These are phyloP conservation scores for Chytridium lagenaria DNA, from an alignment of 371 early-diverging fungal genomes.

Conservation along the genomic window DNA sequence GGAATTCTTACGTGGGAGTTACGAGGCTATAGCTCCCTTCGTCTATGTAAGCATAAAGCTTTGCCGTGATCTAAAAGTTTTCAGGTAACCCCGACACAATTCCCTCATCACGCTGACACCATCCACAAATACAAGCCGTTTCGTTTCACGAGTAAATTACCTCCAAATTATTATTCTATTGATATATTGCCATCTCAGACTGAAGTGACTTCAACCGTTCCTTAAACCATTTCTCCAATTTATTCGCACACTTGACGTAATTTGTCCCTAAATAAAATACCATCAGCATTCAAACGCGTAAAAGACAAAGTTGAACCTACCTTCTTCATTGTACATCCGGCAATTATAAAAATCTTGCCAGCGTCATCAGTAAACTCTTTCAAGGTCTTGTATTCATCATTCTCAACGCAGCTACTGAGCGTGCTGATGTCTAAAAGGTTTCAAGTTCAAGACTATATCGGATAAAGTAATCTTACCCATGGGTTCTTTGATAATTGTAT, in stretches of 20 bases:
- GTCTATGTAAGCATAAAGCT: too few relatives aligned
- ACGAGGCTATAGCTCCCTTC: too few relatives aligned
- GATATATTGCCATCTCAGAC: conserved; percentile 33
- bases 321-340: conserved; percentile 79
- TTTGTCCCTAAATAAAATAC: conserved; percentile 28
- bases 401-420: conserved; percentile 75
- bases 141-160: too few relatives aligned
- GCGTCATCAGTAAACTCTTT: conserved; percentile 81
- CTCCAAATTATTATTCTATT: too few relatives aligned
- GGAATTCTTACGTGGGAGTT: too few relatives aligned
- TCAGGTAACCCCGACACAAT: too few relatives aligned
- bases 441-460: not conserved
- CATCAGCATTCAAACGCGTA: not conserved
- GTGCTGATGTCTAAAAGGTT: conserved; percentile 76
- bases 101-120: too few relatives aligned
- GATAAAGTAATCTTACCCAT: conserved; percentile 81
- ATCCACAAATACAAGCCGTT: too few relatives aligned
- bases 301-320: conserved; percentile 38
- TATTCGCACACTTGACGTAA: conserved; percentile 72
- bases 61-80: too few relatives aligned
- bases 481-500: conserved; percentile 95
- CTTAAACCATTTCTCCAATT: conserved; percentile 74
- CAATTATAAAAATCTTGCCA: conserved; percentile 87
- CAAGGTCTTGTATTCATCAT: conserved; percentile 72
- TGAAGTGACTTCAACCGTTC: conserved; percentile 51